These are phyloP conservation scores for Austropuccinia psidii DNA, from an alignment of 1,284 basidiomycete genomes.

Conservation along the genomic window DNA sequence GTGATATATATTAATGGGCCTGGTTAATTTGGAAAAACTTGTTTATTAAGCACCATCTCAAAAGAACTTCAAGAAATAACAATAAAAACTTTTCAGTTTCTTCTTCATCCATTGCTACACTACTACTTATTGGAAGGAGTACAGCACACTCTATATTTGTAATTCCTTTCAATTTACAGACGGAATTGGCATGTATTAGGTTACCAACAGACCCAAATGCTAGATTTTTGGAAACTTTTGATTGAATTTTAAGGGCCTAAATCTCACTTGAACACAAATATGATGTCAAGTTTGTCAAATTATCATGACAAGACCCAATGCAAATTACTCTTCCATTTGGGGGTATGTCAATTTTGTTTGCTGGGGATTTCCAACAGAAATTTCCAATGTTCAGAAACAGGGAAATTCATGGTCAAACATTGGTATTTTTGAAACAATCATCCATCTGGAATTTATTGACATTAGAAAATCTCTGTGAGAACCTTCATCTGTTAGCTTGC, in stretches of 20 bases:
- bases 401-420: not conserved
- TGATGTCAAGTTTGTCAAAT: not conserved
- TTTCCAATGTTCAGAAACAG: not conserved
- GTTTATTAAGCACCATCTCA: no score
- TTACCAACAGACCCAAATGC: no score
- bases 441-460: no score
- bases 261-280: not conserved
- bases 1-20: no score
- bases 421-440: no score
- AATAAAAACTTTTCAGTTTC: no score
- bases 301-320: not conserved
- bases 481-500: no score
- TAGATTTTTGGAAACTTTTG: not conserved
- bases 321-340: not conserved
- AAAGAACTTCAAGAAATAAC: no score
- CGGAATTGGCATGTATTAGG: not conserved
- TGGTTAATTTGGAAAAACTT: no score
- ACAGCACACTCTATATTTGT: slow-evolving; percentile 53
- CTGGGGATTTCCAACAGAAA: not conserved
- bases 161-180: slow-evolving; percentile 45
- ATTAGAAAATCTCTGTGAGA: no score
- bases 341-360: no score
- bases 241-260: not conserved
- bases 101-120: slow-evolving; percentile 53
- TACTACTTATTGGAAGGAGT: slow-evolving; percentile 50